These are phyloP conservation scores for Pseudocohnilembus persalinus DNA, from an alignment of 169 alveolate species.

Conservation along the genomic window DNA sequence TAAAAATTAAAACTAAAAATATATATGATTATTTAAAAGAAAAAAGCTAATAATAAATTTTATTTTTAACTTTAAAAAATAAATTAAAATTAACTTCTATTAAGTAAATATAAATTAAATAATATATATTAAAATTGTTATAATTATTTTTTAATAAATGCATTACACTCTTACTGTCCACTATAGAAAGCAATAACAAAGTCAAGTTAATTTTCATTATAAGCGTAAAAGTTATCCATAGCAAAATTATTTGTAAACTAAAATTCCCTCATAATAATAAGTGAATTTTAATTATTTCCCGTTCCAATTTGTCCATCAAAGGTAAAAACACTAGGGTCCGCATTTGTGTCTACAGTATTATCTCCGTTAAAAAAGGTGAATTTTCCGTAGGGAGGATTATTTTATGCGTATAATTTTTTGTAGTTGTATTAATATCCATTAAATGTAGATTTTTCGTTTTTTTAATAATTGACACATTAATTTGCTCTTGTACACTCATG, in stretches of 20 bases:
- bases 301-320: neutral
- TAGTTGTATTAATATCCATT: neutral
- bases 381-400: neutral
- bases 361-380: neutral
- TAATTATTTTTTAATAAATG: too few species aligned
- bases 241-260: neutral
- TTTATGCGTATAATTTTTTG: neutral
- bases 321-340: neutral
- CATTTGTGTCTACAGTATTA: neutral
- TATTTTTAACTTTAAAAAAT: too few species aligned
- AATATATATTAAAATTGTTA: too few species aligned
- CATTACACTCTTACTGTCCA: too few species aligned
- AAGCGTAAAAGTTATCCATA: neutral
- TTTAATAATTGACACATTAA: neutral
- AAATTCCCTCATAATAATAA: neutral
- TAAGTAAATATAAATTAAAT: too few species aligned
- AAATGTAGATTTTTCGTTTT: neutral
- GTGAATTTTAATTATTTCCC: too few species aligned
- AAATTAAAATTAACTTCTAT: too few species aligned
- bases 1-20: too few species aligned
- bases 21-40: neutral
- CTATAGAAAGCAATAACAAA: neutral
- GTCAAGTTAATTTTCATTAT: neutral
- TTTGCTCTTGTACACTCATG: neutral
- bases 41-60: too few species aligned